Evolutionary conservation across 495 filamentous ascomycete species (phyloP).

Genomic region (Darksidea phi): DNA sequence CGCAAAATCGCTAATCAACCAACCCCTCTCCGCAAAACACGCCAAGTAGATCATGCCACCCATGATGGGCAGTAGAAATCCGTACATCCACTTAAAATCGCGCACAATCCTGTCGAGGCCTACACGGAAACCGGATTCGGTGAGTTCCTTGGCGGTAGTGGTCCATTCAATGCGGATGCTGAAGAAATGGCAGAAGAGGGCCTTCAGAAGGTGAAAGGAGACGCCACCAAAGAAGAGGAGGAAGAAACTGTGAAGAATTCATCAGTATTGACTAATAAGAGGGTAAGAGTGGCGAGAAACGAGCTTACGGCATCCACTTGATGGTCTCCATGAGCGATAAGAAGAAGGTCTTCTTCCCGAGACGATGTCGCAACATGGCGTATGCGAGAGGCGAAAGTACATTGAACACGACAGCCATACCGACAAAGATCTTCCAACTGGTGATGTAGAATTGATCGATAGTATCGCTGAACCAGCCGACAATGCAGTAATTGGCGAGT

Average conservation of each 20-base stretch:
- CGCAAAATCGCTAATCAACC: conserved; percentile 43
- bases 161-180: conserved; percentile 73
- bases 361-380: conserved; percentile 66
- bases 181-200: conserved; percentile 68
- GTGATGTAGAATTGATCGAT: conserved; percentile 75
- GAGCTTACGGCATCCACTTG: conserved; percentile 61
- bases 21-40: conserved; percentile 39
- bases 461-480: conserved; percentile 67
- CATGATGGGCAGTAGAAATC: conserved; percentile 36
- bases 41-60: conserved; percentile 45
- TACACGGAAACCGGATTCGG: conserved; percentile 39
- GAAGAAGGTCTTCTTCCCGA: conserved; percentile 54
- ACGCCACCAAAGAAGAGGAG: conserved; percentile 70
- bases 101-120: conserved; percentile 40
- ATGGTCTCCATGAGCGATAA: conserved; percentile 61
- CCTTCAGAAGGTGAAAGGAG: conserved; percentile 66
- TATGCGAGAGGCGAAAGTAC: conserved; percentile 64
- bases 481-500: conserved; percentile 45
- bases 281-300: too few species aligned
- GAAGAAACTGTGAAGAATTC: conserved; percentile 56
- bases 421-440: conserved; percentile 75
- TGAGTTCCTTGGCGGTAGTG: conserved; percentile 63
- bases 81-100: conserved; percentile 45
- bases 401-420: conserved; percentile 70
- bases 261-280: not conserved